Evolutionary conservation across 495 filamentous ascomycete species (phyloP), one percentile per base, ranked within the genome.

Genomic region (Penicillium manginii): DNA sequence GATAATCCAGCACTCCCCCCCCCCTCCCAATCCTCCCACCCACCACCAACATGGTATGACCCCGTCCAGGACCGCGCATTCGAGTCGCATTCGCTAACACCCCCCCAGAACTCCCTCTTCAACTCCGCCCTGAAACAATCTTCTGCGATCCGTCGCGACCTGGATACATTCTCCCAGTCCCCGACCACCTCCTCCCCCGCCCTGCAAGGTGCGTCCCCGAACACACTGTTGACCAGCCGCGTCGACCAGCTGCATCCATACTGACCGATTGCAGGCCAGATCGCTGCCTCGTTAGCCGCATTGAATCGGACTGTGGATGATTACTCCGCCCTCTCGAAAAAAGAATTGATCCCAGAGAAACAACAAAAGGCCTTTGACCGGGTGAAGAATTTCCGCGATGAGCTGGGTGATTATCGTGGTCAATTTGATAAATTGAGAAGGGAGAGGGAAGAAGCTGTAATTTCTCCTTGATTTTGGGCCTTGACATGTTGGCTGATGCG

Each of bases 41-140:
- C 49, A 40, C 46, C 40, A 29, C 53, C 60, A 67, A n/a, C 17
- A 68, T 68, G 65, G 65, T 68, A 57, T 55, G 57, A 43, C 40
- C 17, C 26, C 26, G 9, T 29, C 6, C 26, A 29, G 6, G 26
- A 29, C 26, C 26, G 26, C 26, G 26, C 26, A 29, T 29, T 29
- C 15, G 35, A 37, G 15, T 37, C 35, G 35, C 35, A 18, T 43
- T 17, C 17, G 17, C 40, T 43, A 18, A 33, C 50, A 40, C 26
- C 8, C 26, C 8, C 5, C 23, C 35, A 88, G 93, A 97, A 96
- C 73, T 91, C 91, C 15, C 84, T 93, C 59, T 97, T 97, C 84
- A 97, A 97, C 75, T 93, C 92, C 17, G 93, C 94, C 31, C 84
- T 97, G 29, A 96, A 96, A 76, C 93, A 97, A 79, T 90, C 88